These are phyloP conservation scores for Xerocomus brunneocitrinus DNA, from an alignment of 768 basidiomycete genomes.

Conservation along the genomic window DNA sequence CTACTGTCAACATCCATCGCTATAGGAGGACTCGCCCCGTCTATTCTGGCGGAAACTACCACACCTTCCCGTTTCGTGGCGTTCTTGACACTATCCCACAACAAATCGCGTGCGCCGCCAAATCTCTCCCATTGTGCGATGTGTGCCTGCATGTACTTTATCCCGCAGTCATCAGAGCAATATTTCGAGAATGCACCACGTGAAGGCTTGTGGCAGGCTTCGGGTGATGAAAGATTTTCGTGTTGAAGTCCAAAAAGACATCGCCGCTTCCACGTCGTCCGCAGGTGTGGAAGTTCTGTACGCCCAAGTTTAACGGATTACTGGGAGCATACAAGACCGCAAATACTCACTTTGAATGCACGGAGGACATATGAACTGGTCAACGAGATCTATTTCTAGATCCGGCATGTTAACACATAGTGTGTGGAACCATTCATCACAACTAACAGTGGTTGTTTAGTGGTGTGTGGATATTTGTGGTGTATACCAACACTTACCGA, in stretches of 20 bases:
- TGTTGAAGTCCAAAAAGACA: conserved; percentile 70
- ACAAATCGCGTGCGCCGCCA: conserved; percentile 55
- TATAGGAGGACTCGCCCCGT: conserved; percentile 21
- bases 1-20: conserved; percentile 19
- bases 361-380: conserved; percentile 85
- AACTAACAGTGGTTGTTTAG: conserved; percentile 41
- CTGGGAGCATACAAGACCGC: neutral
- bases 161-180: conserved; percentile 85
- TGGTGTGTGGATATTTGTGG: neutral
- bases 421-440: conserved; percentile 94
- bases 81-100: conserved; percentile 73
- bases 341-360: conserved; percentile 66
- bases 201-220: conserved; percentile 75
- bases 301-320: neutral
- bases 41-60: conserved; percentile 44
- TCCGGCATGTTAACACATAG: conserved; percentile 81
- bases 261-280: conserved; percentile 76
- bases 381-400: conserved; percentile 78
- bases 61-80: conserved; percentile 70
- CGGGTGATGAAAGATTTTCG: conserved; percentile 53
- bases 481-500: conserved; percentile 46
- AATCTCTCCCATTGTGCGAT: conserved; percentile 59
- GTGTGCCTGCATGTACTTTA: conserved; percentile 63
- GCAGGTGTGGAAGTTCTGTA: conserved; percentile 54
- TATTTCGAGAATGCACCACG: conserved; percentile 86